A percentile compares a stretch with the other conserved stretches of the same genome.
phyloP scores from a whole-genome alignment of 495 filamentous ascomycete genomes.

The Copromyces sp. region DNA sequence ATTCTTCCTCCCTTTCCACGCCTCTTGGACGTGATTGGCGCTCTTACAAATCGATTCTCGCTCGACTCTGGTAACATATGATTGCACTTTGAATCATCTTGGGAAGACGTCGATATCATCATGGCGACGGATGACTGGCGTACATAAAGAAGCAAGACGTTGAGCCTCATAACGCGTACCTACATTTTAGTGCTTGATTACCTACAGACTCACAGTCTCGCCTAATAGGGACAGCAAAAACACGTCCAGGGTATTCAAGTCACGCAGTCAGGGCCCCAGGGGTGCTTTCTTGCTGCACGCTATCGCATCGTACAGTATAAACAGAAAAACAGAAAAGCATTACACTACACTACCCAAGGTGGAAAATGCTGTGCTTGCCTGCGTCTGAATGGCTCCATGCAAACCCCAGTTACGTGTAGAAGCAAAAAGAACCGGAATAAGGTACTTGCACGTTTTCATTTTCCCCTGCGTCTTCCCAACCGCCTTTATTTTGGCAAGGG shows the following conservation, averaged over 20 bases:
- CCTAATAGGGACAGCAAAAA: too few species aligned
- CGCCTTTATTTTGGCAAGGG: background rate
- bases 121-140: too few species aligned
- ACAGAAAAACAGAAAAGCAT: background rate
- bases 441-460: background rate
- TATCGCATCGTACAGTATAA: background rate
- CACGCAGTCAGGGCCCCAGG: too few species aligned
- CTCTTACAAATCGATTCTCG: background rate
- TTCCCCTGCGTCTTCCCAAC: background rate
- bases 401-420: background rate
- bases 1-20: background rate
- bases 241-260: too few species aligned
- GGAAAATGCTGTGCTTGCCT: background rate
- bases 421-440: background rate
- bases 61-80: background rate
- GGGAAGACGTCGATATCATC: background rate
- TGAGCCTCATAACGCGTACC: too few species aligned
- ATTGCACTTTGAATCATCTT: background rate
- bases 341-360: background rate
- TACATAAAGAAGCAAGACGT: too few species aligned
- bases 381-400: background rate
- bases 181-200: too few species aligned
- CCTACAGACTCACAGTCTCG: too few species aligned
- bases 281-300: too few species aligned
- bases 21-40: background rate